A percentile compares a stretch with the other conserved stretches of the same genome.
phyloP scores from a whole-genome alignment of 768 basidiomycete species.

The Saitozyma sp. region DNA sequence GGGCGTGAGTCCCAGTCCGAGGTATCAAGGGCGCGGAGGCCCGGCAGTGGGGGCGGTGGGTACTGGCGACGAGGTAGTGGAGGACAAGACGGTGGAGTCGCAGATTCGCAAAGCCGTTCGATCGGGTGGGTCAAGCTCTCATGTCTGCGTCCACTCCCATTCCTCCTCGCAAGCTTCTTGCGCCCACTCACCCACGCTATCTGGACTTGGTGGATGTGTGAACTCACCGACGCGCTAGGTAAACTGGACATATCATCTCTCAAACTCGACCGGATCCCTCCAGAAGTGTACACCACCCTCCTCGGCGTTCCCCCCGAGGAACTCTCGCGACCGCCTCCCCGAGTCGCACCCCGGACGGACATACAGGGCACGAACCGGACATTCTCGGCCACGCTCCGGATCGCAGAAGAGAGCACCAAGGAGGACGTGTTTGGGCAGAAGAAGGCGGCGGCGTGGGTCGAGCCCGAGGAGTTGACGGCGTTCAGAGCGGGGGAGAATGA shows the following conservation, averaged over 20 bases:
- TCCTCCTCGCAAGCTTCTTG: too few species aligned
- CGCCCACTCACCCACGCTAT: not conserved
- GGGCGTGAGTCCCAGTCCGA: not conserved
- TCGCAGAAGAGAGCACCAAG: constrained; percentile 7
- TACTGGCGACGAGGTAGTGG: constrained; percentile 14
- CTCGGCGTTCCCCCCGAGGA: constrained; percentile 28
- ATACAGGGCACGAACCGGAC: constrained; percentile 1
- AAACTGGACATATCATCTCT: constrained; percentile 39
- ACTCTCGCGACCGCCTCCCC: constrained; percentile 29
- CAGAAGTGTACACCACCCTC: constrained; percentile 33
- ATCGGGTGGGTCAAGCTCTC: constrained; percentile 26
- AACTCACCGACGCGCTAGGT: constrained; percentile 18
- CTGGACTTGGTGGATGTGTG: not conserved
- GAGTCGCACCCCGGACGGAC: constrained; percentile 1
- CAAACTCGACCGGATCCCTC: constrained; percentile 22
- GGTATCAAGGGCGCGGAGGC: not conserved
- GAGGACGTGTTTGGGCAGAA: constrained; percentile 32
- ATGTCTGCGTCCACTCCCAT: too few species aligned
- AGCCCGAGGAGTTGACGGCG: constrained; percentile 40
- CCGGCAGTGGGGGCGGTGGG: not conserved
- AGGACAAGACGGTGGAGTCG: constrained; percentile 26
- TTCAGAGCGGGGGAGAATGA: constrained; percentile 36
- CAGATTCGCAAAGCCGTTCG: constrained; percentile 33
- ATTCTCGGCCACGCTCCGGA: constrained; percentile 9
- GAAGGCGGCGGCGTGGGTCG: constrained; percentile 30